These are phyloP conservation scores for Trichoderma sp. DNA, from an alignment of 2,329 filamentous ascomycete genomes.

Conservation along the genomic window DNA sequence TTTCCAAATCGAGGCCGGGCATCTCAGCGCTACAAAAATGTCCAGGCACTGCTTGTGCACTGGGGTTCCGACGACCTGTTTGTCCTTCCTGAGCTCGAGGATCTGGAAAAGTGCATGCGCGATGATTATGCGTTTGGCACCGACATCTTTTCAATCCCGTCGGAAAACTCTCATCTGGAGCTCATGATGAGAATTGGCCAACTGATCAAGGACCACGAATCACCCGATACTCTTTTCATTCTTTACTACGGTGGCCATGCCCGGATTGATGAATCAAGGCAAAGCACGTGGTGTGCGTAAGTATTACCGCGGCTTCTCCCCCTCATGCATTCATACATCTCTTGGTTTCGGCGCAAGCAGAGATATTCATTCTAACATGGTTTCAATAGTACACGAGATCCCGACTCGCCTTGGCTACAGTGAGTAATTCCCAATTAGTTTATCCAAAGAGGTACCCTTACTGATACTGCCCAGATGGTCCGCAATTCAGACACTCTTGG, in stretches of 20 bases:
- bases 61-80: conserved; percentile 60
- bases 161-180: conserved; percentile 57
- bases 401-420: conserved; percentile 56
- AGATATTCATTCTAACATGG: not conserved
- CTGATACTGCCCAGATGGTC: conserved; percentile 46
- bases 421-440: conserved; percentile 31
- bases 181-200: conserved; percentile 56
- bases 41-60: conserved; percentile 54
- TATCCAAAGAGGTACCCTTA: not conserved
- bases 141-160: conserved; percentile 57
- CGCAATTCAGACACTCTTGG: conserved; percentile 58
- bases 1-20: conserved; percentile 55
- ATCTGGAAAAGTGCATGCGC: conserved; percentile 53
- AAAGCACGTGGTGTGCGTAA: conserved; percentile 61
- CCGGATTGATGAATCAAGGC: conserved; percentile 57
- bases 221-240: conserved; percentile 54
- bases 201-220: conserved; percentile 57
- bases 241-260: conserved; percentile 61
- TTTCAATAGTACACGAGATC: conserved; percentile 44
- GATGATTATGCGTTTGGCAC: conserved; percentile 57
- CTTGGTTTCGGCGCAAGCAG: not conserved
- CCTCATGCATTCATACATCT: not conserved
- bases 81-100: conserved; percentile 56
- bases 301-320: conserved; percentile 28
- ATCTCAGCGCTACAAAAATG: conserved; percentile 55